Percentiles rank a stretch among this genome's conserved stretches.
These are phyloP conservation scores for Allium sativum DNA, from an alignment of 106 monocot species.

Conservation along the genomic window DNA sequence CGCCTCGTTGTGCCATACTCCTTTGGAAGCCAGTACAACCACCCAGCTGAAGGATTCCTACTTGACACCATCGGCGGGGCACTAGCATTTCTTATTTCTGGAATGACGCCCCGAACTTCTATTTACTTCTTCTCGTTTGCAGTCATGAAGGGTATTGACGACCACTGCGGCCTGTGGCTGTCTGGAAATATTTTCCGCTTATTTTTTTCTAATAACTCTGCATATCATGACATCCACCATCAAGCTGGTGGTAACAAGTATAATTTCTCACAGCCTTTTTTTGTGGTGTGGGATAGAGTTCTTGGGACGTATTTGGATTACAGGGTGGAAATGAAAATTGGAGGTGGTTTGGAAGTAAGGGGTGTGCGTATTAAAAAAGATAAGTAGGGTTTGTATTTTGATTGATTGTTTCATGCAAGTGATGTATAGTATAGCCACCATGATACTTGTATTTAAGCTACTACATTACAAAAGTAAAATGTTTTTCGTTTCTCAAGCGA, in stretches of 20 bases:
- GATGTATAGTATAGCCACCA: too few species aligned
- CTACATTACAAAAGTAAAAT: too few species aligned
- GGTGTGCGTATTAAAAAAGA: too few species aligned
- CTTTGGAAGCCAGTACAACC: slow-evolving; percentile 35
- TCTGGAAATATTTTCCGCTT: slow-evolving; percentile 30
- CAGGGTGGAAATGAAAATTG: not conserved
- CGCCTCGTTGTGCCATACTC: slow-evolving; percentile 29
- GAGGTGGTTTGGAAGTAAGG: slow-evolving; percentile 14
- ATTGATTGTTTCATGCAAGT: too few species aligned
- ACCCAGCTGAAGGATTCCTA: slow-evolving; percentile 41
- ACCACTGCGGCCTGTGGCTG: slow-evolving; percentile 33
- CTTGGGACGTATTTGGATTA: slow-evolving; percentile 15
- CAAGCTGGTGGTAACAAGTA: slow-evolving; percentile 16
- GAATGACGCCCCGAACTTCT: slow-evolving; percentile 34
- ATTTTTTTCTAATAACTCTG: slow-evolving; percentile 33
- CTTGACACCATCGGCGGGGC: slow-evolving; percentile 39
- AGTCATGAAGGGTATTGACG: slow-evolving; percentile 32
- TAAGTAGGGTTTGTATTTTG: too few species aligned
- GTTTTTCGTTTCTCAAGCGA: too few species aligned
- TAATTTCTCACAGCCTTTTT: slow-evolving; percentile 20
- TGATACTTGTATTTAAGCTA: too few species aligned
- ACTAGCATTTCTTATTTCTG: slow-evolving; percentile 34
- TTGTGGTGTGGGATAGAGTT: slow-evolving; percentile 11
- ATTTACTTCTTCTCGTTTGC: slow-evolving; percentile 37
- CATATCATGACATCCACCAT: slow-evolving; percentile 44